These are phyloP conservation scores for Leucocoprinus leucothites DNA, from an alignment of 768 basidiomycete genomes.

Conservation along the genomic window DNA sequence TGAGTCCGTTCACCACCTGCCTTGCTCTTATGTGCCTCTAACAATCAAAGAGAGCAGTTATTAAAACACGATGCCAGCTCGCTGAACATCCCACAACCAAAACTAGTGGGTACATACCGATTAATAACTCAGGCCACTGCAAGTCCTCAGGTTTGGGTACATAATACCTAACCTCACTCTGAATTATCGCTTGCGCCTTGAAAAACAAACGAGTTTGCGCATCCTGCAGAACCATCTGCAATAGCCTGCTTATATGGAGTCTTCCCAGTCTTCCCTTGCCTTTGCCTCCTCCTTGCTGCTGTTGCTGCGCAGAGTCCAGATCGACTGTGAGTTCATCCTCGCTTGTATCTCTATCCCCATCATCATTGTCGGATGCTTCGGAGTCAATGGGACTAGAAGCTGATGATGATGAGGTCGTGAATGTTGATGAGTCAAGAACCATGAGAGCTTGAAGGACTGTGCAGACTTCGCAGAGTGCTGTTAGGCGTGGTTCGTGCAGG, in stretches of 20 bases:
- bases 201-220: constrained; percentile 95
- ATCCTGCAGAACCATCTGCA: constrained; percentile 92
- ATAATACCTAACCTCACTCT: constrained; percentile 85
- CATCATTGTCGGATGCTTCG: constrained; percentile 19
- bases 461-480: constrained; percentile 90
- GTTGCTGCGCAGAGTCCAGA: constrained; percentile 25
- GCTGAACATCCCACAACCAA: too few species aligned
- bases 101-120: constrained; percentile 42
- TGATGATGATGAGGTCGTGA: constrained; percentile 16
- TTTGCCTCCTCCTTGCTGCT: constrained; percentile 31
- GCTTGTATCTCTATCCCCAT: constrained; percentile 11
- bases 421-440: constrained; percentile 74
- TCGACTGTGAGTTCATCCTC: constrained; percentile 37
- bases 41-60: too few species aligned
- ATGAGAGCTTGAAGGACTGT: constrained; percentile 95
- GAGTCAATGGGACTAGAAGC: constrained; percentile 13
- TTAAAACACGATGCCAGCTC: too few species aligned
- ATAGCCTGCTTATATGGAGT: constrained; percentile 76
- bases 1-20: neutral
- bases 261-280: constrained; percentile 21
- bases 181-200: constrained; percentile 90
- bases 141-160: constrained; percentile 75
- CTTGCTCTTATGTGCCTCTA: constrained; percentile 6
- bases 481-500: constrained; percentile 86
- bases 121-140: constrained; percentile 81